Evolutionary conservation across 225 moss, liverwort and hornwort genomes (phyloP).

Genomic region (Neckera pumila): DNA sequence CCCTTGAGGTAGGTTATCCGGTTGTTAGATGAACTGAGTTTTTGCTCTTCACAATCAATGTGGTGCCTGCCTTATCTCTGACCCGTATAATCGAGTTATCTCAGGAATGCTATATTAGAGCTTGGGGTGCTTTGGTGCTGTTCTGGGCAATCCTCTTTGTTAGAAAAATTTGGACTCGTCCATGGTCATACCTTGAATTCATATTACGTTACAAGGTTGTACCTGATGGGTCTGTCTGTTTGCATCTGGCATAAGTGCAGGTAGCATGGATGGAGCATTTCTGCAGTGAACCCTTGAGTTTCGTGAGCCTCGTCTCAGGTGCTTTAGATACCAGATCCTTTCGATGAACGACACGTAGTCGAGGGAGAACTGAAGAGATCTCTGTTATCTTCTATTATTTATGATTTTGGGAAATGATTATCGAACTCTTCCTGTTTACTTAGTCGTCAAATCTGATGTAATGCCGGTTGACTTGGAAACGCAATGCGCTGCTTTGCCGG

Average conservation of each 20-base stretch:
- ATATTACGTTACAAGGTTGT: background rate
- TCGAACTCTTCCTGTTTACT: background rate
- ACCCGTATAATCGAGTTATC: background rate
- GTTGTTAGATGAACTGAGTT: background rate
- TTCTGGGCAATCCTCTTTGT: background rate
- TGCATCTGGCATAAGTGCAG: constrained; percentile 25
- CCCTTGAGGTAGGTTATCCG: constrained; percentile 50
- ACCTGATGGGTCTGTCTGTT: background rate
- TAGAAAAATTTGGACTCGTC: background rate
- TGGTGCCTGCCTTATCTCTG: background rate
- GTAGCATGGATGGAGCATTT: constrained; percentile 88
- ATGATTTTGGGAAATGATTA: background rate
- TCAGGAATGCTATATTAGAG: background rate
- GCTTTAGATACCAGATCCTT: background rate
- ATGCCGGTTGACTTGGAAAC: constrained; percentile 66
- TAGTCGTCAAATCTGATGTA: background rate
- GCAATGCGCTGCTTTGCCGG: constrained; percentile 52
- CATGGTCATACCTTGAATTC: background rate
- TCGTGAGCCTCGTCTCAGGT: constrained; percentile 75
- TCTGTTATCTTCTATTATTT: background rate
- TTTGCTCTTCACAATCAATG: background rate
- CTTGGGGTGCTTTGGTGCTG: background rate
- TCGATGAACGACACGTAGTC: background rate
- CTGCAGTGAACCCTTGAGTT: constrained; percentile 82
- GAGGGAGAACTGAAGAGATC: background rate